Conservation (phyloP, 2,329 filamentous ascomycete genomes). For the Fusarium tupiense region DNA sequence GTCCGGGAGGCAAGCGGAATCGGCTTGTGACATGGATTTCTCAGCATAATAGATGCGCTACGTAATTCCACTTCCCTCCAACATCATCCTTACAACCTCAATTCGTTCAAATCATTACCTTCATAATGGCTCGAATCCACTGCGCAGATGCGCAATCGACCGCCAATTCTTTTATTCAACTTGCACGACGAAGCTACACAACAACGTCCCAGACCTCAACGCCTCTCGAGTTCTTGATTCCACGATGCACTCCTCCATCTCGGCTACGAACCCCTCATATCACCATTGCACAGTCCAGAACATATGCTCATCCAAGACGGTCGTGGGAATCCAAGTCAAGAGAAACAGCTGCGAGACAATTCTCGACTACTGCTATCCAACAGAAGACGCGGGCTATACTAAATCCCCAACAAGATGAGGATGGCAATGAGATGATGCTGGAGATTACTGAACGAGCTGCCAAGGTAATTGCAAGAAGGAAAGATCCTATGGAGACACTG, state of each 20-base stretch:
- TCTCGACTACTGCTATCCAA: conserved; percentile 51
- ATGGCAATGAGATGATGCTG: conserved; percentile 84
- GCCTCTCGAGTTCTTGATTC: conserved; percentile 54
- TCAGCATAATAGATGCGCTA: conserved; percentile 38
- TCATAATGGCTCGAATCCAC: conserved; percentile 47
- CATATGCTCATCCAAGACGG: neutral
- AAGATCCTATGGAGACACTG: neutral
- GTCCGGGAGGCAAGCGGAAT: conserved; percentile 30
- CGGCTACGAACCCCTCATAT: neutral
- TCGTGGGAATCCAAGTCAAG: conserved; percentile 4
- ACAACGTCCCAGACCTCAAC: conserved; percentile 37
- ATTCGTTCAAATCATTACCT: neutral
- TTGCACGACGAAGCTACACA: conserved; percentile 51
- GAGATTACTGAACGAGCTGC: conserved; percentile 86
- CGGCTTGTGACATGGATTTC: conserved; percentile 41
- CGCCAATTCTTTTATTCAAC: conserved; percentile 54
- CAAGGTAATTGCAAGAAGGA: conserved; percentile 63
- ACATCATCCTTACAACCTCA: conserved; percentile 11
- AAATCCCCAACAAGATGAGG: conserved; percentile 83
- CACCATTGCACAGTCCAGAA: neutral
- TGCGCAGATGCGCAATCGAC: conserved; percentile 54
- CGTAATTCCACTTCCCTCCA: conserved; percentile 22
- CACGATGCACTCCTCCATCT: conserved; percentile 40
- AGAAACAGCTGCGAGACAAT: conserved; percentile 40
- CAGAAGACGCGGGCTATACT: conserved; percentile 60